Base-by-base conservation (phyloP, 1,284 basidiomycete species). In the Cryptococcus wingfieldii region DNA sequence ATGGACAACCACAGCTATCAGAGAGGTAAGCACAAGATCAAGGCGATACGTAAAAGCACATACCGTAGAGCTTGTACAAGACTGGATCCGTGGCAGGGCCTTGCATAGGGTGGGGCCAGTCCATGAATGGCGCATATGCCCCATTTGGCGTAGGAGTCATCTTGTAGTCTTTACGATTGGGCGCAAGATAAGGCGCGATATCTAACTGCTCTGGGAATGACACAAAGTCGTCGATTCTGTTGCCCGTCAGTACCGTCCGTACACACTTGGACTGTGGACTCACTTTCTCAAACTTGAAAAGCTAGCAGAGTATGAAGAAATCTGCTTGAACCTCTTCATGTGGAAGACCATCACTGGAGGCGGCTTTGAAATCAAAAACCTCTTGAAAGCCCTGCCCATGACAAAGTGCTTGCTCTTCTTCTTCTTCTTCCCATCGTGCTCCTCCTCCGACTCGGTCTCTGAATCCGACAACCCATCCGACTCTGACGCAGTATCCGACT, bases 281-380 rank as follows among this genome's bases (percentile, higher is more conserved):
- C 61, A 72, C 70, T 77, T 78, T 59, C 64, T 78, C 70, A 72
- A 60, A 58, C 64, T 67, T 41, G 67, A 67, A 59, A 77, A 77
- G 8, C 59, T 51, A 23, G 56, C 59, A 49, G 74, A 76, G n/a
- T 59, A 57, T 54, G 72, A 72, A 13, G 61, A 57, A 9, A 79
- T 77, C 73, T 92, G 89, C 74, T 94, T 90, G 79, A 97, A 97
- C 37, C 93, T 83, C 79, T 96, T 97, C 50, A 96, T 82, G 66
- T 97, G 93, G 59, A 97, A 84, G 52, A 95, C 89, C 56, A 97
- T 83, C 31, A 96, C 83, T 0, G 90, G 90, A 0, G 93, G 93
- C 1, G 90, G 86, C 1, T 82, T 83, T 5, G 87, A 84, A 67
- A 97, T 89, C 58, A 97, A 84, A 75, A 95, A 97, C 8, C 93